A percentile compares a stretch with the other conserved stretches of the same genome.
Conservation (phyloP, 768 basidiomycete genomes). For the Dendrothele bispora region DNA sequence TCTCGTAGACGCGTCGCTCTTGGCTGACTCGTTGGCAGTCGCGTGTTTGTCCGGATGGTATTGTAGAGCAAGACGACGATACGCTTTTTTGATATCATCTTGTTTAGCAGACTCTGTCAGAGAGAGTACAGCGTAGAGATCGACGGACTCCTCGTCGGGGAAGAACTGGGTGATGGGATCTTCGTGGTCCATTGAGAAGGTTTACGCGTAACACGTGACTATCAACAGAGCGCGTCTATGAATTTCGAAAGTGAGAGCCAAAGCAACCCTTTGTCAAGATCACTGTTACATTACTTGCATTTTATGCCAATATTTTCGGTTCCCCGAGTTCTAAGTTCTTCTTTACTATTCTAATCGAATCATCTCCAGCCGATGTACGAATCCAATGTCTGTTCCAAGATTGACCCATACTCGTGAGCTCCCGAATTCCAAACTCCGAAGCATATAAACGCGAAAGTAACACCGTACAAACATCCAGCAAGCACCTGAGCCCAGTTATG, state of each 20-base stretch:
- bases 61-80: constrained; percentile 77
- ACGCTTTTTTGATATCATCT: constrained; percentile 80
- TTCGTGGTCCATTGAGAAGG: constrained; percentile 58
- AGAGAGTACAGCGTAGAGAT: constrained; percentile 76
- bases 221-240: background rate
- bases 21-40: constrained; percentile 54
- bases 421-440: constrained; percentile 57
- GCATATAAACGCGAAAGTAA: constrained; percentile 52
- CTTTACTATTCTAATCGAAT: too few species aligned
- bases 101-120: constrained; percentile 51
- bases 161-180: constrained; percentile 80
- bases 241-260: background rate
- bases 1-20: constrained; percentile 67
- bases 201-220: constrained; percentile 13
- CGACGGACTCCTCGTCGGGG: constrained; percentile 65
- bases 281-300: constrained; percentile 26
- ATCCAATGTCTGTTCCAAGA: constrained; percentile 19
- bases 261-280: background rate
- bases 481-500: constrained; percentile 72
- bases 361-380: constrained; percentile 4
- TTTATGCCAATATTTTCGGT: too few species aligned
- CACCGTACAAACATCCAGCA: constrained; percentile 58
- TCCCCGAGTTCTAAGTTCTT: too few species aligned
- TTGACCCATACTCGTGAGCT: constrained; percentile 24
- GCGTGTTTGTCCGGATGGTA: constrained; percentile 93